phyloP scores from a whole-genome alignment of 805 yeast species.

The Scheffersomyces coipomensis region DNA sequence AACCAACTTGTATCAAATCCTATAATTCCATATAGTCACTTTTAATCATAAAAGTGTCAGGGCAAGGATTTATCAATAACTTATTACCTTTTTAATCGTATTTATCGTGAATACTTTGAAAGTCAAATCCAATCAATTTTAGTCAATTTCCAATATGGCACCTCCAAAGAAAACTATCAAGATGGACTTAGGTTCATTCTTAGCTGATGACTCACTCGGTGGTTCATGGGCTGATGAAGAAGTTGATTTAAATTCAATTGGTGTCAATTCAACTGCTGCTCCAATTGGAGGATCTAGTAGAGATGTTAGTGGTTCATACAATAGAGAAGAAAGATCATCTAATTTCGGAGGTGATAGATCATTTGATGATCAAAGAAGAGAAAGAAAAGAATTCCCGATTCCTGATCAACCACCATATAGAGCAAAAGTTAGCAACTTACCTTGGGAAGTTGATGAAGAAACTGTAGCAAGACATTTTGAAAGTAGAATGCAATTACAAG shows the following conservation, averaged over 20 bases:
- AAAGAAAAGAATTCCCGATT: conserved; percentile 72
- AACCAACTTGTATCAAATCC: too few relatives aligned
- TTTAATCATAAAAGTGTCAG: too few relatives aligned
- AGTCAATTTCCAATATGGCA: conserved; percentile 15
- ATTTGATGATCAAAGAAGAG: conserved; percentile 35
- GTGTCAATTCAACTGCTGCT: conserved; percentile 33
- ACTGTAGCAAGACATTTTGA: conserved; percentile 61
- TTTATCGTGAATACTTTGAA: too few relatives aligned
- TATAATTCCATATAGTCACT: too few relatives aligned
- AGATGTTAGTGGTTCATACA: conserved; percentile 28
- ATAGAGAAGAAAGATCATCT: conserved; percentile 10
- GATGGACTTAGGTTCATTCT: conserved; percentile 86
- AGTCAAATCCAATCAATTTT: too few relatives aligned
- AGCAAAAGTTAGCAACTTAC: conserved; percentile 84
- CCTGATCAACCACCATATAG: conserved; percentile 92
- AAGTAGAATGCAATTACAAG: conserved; percentile 49
- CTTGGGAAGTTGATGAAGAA: conserved; percentile 75
- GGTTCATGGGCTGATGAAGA: conserved; percentile 86
- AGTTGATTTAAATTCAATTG: conserved; percentile 66
- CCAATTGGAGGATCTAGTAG: conserved; percentile 25
- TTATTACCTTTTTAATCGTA: too few relatives aligned
- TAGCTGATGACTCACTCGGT: conserved; percentile 71
- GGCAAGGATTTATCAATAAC: too few relatives aligned
- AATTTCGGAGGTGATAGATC: conserved; percentile 36
- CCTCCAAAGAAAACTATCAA: conserved; percentile 60